Conservation (phyloP, 768 basidiomycete species). For the Podaxis sp. region DNA sequence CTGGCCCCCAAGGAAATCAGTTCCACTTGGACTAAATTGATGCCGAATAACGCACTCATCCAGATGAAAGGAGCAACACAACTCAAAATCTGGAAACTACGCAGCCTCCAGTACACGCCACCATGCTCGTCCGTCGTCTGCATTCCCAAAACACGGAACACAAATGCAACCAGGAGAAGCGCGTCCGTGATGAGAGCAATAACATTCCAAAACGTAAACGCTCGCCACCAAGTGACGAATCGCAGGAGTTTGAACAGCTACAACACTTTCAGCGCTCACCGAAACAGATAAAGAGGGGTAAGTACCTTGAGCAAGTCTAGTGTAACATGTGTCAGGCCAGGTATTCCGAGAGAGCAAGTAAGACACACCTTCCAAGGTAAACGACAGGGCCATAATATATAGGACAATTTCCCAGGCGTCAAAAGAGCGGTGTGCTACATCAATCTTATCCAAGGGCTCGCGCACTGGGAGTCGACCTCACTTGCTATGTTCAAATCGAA, state of each 20-base stretch:
- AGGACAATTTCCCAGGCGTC: slow-evolving; percentile 82
- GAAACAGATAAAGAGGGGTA: neutral
- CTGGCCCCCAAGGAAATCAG: slow-evolving; percentile 33
- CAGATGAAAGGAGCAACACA: slow-evolving; percentile 88
- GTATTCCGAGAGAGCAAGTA: neutral
- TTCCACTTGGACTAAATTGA: neutral
- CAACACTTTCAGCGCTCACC: neutral
- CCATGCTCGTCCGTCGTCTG: slow-evolving; percentile 34
- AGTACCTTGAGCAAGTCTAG: slow-evolving; percentile 58
- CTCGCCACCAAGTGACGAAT: slow-evolving; percentile 72
- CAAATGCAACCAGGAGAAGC: slow-evolving; percentile 72
- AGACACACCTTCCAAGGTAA: slow-evolving; percentile 71
- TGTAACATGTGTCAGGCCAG: neutral
- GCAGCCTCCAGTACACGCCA: slow-evolving; percentile 41
- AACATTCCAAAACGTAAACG: slow-evolving; percentile 78
- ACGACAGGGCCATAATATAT: slow-evolving; percentile 77
- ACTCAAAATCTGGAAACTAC: slow-evolving; percentile 87
- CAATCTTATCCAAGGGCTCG: slow-evolving; percentile 73
- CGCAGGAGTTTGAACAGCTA: slow-evolving; percentile 72
- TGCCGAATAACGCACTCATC: slow-evolving; percentile 68
- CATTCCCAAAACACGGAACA: slow-evolving; percentile 65
- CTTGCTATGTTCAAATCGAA: neutral
- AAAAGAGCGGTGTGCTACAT: slow-evolving; percentile 50
- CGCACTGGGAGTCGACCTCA: slow-evolving; percentile 47
- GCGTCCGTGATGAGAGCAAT: slow-evolving; percentile 72